Conservation (phyloP, 768 basidiomycete species). For the Suillus plorans region DNA sequence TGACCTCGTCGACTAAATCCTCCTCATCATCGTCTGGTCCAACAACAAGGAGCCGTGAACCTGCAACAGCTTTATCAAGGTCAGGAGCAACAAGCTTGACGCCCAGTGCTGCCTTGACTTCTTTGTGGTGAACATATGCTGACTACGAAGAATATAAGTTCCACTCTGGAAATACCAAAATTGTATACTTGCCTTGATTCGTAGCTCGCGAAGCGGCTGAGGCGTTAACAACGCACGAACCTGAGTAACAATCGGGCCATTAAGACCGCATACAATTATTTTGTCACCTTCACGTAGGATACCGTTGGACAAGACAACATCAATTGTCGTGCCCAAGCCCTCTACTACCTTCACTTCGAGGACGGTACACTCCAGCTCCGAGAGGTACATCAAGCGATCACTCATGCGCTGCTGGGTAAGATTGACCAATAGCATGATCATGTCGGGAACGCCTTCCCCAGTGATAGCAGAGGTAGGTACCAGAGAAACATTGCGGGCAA, state of each 20-base stretch:
- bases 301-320: slow-evolving; percentile 95
- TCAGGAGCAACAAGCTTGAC: slow-evolving; percentile 95
- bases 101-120: slow-evolving; percentile 95
- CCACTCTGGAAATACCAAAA: neutral
- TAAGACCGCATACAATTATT: slow-evolving; percentile 95
- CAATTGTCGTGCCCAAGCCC: slow-evolving; percentile 96
- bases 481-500: slow-evolving; percentile 90
- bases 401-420: slow-evolving; percentile 98
- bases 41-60: slow-evolving; percentile 88
- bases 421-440: slow-evolving; percentile 98
- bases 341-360: slow-evolving; percentile 99
- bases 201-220: slow-evolving; percentile 92
- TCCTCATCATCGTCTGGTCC: slow-evolving; percentile 98
- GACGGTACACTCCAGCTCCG: slow-evolving; percentile 96
- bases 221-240: slow-evolving; percentile 93
- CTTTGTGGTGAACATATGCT: slow-evolving; percentile 94
- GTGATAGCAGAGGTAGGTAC: slow-evolving; percentile 98
- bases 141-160: slow-evolving; percentile 50
- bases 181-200: slow-evolving; percentile 73
- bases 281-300: slow-evolving; percentile 87
- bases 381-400: slow-evolving; percentile 95
- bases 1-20: slow-evolving; percentile 90
- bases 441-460: slow-evolving; percentile 97
- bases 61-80: slow-evolving; percentile 97
- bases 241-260: slow-evolving; percentile 96